Base-by-base conservation (phyloP, 1,284 basidiomycete genomes). In the Anthracocystis setariae region DNA sequence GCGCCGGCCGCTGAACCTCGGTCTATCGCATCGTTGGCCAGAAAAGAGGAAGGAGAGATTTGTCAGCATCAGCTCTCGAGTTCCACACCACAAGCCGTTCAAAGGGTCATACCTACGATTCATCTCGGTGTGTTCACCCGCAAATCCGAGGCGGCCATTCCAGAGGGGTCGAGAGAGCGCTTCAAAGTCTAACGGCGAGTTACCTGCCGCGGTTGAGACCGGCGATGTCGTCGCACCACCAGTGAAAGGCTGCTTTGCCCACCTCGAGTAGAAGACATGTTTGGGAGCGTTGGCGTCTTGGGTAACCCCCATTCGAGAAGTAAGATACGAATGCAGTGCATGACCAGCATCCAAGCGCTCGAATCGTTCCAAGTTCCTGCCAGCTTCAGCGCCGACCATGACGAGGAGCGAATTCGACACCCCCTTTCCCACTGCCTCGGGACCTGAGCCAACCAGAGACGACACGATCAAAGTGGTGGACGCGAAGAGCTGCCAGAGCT, bases 41-140 rank as follows among this genome's bases (percentile, higher is more conserved):
- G n/a, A 24, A 42, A 39, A 29, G 29, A n/a, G n/a, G n/a, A n/a
- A n/a, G n/a, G n/a, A 51, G 50, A 24, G 5, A 9, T 33, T 43
- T 12, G 27, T 40, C 38, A 2, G n/a, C 12, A 23, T 23, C 13
- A 10, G 20, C 23, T 21, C 15, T n/a, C n/a, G n/a, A 17, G 23
- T 38, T 48, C 12, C 15, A 37, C 8, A 23, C 8, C 3, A n/a
- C 35, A 17, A 25, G 29, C 7, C 12, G 5, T 29, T 29, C 29
- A 7, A 12, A 12, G 7, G 3, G 3, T n/a, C 7, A 15, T 47
- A 68, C 65, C 58, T 62, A 57, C 85, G 84, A 44, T 86, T 84
- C 64, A 85, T 76, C 56, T 86, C 85, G 3, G 86, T 87, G 55
- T 86, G 85, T 77, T 87, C 86, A 12, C 86, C 86, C 15, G 86